These are phyloP conservation scores for Toxoplasma gondii DNA, from an alignment of 169 alveolate species.

Conservation along the genomic window DNA sequence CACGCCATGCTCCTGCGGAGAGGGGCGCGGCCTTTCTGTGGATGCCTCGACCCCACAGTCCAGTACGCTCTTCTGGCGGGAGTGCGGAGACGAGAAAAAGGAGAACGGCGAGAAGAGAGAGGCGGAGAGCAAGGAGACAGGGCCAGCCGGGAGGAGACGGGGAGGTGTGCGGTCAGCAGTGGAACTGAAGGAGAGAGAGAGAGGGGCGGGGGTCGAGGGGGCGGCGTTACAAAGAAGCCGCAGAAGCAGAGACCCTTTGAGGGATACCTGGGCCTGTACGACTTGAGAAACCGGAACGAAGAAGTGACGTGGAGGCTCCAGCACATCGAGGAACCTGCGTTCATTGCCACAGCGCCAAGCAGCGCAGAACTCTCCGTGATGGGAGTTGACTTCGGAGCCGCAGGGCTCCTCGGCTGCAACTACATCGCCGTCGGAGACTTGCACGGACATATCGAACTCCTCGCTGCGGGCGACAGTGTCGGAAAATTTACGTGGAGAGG, in stretches of 20 bases:
- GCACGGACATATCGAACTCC: not conserved
- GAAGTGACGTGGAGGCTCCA: not conserved
- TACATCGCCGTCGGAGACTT: slow-evolving; percentile 2
- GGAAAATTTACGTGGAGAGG: not conserved
- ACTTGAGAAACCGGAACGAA: not conserved
- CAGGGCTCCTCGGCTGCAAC: not conserved
- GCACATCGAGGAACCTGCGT: not conserved
- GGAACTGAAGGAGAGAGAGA: not conserved
- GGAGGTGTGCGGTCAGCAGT: too few relatives aligned
- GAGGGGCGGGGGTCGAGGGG: not conserved
- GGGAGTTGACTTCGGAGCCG: not conserved
- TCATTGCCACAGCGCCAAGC: not conserved
- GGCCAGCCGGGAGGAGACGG: too few relatives aligned
- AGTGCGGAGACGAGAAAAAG: not conserved
- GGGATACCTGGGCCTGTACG: not conserved
- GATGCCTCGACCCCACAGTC: not conserved
- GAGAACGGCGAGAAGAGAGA: not conserved
- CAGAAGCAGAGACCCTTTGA: not conserved
- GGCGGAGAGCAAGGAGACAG: not conserved
- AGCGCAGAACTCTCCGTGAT: slow-evolving; percentile 14
- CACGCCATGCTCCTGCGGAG: not conserved
- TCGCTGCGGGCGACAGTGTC: slow-evolving; percentile 2
- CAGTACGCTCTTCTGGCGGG: slow-evolving; percentile 2
- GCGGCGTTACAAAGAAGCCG: too few relatives aligned
- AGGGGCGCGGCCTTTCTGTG: not conserved